phyloP scores from a whole-genome alignment of 108 stramenopile species.

The Stephanodiscus triporus region DNA sequence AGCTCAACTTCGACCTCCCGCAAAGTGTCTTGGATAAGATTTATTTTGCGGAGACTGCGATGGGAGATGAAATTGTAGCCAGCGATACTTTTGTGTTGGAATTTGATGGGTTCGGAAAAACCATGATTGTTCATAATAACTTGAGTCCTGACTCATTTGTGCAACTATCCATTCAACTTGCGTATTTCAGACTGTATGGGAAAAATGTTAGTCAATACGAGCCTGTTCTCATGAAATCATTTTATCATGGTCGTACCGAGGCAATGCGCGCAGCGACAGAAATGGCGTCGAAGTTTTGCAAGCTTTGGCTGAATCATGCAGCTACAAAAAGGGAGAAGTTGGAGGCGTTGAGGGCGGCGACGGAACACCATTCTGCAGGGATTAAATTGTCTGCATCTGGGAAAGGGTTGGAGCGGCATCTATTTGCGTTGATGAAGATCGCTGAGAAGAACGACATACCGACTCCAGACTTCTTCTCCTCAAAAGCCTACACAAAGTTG shows the following conservation, averaged over 20 bases:
- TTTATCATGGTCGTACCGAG: slow-evolving; percentile 89
- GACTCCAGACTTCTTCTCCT: slow-evolving; percentile 75
- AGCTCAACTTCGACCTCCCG: slow-evolving; percentile 72
- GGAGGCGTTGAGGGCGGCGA: slow-evolving; percentile 60
- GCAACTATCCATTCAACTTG: slow-evolving; percentile 65
- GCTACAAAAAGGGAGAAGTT: slow-evolving; percentile 61
- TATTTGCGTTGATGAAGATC: slow-evolving; percentile 84
- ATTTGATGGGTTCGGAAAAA: slow-evolving; percentile 77
- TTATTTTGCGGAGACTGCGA: slow-evolving; percentile 75
- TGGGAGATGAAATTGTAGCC: slow-evolving; percentile 80
- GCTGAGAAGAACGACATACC: slow-evolving; percentile 66
- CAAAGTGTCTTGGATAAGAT: slow-evolving; percentile 64
- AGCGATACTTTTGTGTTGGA: slow-evolving; percentile 77
- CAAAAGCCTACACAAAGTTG: slow-evolving; percentile 64
- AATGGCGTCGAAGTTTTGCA: slow-evolving; percentile 64
- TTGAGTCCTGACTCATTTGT: slow-evolving; percentile 86
- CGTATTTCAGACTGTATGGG: slow-evolving; percentile 84
- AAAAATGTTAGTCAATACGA: slow-evolving; percentile 74
- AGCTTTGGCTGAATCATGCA: slow-evolving; percentile 43
- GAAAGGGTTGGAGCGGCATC: slow-evolving; percentile 61
- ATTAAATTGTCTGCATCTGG: slow-evolving; percentile 73
- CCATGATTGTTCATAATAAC: slow-evolving; percentile 73
- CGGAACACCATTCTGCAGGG: slow-evolving; percentile 61
- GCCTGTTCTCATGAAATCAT: slow-evolving; percentile 82
- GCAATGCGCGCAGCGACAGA: slow-evolving; percentile 83